Base-by-base conservation (phyloP, 73 alveolate species). In the Stentor coeruleus region DNA sequence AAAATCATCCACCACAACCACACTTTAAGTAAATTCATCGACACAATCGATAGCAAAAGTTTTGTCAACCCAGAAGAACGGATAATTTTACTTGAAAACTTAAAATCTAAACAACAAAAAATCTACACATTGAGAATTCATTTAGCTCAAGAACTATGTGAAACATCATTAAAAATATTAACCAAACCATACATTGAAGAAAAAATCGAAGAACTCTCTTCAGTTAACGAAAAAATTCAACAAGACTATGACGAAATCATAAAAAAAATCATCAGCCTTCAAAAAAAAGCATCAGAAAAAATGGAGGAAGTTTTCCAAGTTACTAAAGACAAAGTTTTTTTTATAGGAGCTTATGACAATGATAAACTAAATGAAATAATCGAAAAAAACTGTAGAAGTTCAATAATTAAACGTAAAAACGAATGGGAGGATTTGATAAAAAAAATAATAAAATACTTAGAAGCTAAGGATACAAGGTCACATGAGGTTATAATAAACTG, bases 61-160 rank as follows among this genome's bases (percentile, higher is more conserved):
- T 91, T 87, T 59, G 91, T 91, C 11, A 87, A 87, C 58, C 94
- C 96, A 28, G 91, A 79, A 20, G 76, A 87, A 14, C 66, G 96
- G 35, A 58, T 38, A n/a, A 38, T 40, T 30, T 39, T 87, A 35
- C 82, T 91, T 74, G 60, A 3, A 31, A 38, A 55, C 35, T 20
- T 87, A 76, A 77, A 59, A 66, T 66, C 57, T 4, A 49, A 57
- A 37, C 88, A 88, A 59, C 31, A n/a, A 39, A 42, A 80, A n/a
- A 92, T 84, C 31, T 85, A 38, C 81, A 35, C 84, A 3, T n/a
- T 57, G n/a, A 58, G 96, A 31, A 77, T 76, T 79, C 76, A 76
- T 26, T 35, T 49, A 33, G 57, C 73, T 0, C 39, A 35, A 3
- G 66, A 58, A 37, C 58, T 90, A 4, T 66, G 85, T 2, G 40